Evolutionary conservation across 805 yeast genomes (phyloP).

Genomic region (Ogataea henricii): DNA sequence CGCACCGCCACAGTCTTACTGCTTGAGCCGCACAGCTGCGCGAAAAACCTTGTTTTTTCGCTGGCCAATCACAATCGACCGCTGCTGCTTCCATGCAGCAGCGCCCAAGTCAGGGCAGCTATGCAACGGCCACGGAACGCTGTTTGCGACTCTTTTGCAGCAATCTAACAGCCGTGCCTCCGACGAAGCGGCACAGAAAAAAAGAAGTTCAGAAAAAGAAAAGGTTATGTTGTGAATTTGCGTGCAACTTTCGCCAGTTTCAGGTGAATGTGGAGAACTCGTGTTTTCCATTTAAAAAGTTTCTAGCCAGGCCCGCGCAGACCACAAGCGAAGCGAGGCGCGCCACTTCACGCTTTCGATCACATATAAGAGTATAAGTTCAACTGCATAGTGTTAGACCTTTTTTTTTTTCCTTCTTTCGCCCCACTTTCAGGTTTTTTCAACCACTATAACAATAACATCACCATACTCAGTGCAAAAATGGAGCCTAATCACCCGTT

Average conservation of each 20-base stretch:
- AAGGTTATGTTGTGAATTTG: neutral
- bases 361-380: neutral
- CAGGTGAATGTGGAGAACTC: slow-evolving; percentile 7
- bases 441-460: neutral
- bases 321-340: neutral
- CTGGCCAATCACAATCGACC: slow-evolving; percentile 1
- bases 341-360: neutral
- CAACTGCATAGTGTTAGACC: neutral
- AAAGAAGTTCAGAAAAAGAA: neutral
- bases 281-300: too few relatives aligned
- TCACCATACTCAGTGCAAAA: neutral
- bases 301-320: neutral
- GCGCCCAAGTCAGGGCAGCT: neutral
- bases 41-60: neutral
- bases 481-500: slow-evolving; percentile 31
- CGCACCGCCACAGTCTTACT: neutral
- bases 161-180: slow-evolving; percentile 3
- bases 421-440: neutral
- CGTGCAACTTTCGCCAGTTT: slow-evolving; percentile 5
- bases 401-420: neutral
- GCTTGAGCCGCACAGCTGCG: neutral
- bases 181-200: slow-evolving; percentile 5
- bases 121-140: neutral
- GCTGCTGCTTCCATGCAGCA: slow-evolving; percentile 3
- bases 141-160: neutral